A percentile compares a stretch with the other conserved stretches of the same genome.
Evolutionary conservation across 1,284 basidiomycete species (phyloP).

Genomic region (Puccinia horiana): DNA sequence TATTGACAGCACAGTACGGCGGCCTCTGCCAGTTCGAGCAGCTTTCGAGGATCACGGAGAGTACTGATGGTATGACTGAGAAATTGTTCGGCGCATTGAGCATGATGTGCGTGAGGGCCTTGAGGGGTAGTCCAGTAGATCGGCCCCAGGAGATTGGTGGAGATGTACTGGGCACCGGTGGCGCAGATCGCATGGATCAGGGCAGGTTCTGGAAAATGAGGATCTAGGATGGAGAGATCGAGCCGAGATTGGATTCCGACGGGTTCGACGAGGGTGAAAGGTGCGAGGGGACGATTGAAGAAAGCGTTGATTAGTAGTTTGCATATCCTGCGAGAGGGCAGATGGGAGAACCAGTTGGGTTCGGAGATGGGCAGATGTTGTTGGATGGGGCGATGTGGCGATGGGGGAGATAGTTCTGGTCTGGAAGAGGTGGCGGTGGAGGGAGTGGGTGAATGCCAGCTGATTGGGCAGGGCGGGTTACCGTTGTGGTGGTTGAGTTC

Average conservation of each 20-base stretch:
- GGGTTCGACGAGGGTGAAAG: conserved; percentile 39
- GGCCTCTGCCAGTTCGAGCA: conserved; percentile 30
- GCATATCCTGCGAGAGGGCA: conserved; percentile 25
- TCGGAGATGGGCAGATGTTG: conserved; percentile 5
- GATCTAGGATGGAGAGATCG: conserved; percentile 4
- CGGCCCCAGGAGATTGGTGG: neutral
- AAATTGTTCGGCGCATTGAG: conserved; percentile 31
- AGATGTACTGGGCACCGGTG: conserved; percentile 37
- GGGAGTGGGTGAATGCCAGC: conserved; percentile 8
- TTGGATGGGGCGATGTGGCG: neutral
- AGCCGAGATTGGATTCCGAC: conserved; percentile 13
- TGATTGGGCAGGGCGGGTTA: neutral
- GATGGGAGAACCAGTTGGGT: conserved; percentile 30
- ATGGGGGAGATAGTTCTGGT: conserved; percentile 15
- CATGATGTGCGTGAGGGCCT: conserved; percentile 17
- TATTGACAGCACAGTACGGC: conserved; percentile 40
- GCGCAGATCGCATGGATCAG: conserved; percentile 47
- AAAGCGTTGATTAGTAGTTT: conserved; percentile 26
- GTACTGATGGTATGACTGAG: neutral
- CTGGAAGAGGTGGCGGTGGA: conserved; percentile 34
- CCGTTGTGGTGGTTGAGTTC: conserved; percentile 1
- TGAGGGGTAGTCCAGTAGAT: conserved; percentile 16
- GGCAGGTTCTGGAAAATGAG: conserved; percentile 30
- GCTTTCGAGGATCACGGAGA: neutral
- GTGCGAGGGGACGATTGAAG: conserved; percentile 38